Evolutionary conservation across 2,329 filamentous ascomycete genomes (phyloP).

Genomic region (Diplodia seriata): DNA sequence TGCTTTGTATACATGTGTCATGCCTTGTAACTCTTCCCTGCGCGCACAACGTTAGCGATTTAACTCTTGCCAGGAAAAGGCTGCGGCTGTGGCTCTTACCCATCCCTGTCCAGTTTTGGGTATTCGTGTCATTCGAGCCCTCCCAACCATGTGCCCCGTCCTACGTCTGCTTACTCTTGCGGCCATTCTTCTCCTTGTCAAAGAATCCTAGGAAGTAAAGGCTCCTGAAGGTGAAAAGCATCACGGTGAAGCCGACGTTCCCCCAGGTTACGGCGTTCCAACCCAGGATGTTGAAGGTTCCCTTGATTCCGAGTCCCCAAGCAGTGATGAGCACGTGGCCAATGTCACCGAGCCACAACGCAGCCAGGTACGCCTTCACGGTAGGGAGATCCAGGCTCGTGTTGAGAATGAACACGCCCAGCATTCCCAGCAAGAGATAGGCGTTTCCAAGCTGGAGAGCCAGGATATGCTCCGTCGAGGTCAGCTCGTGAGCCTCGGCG

Average conservation of each 20-base stretch:
- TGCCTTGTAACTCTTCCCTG: background rate
- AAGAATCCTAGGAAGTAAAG: slow-evolving; percentile 67
- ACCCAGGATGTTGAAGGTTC: slow-evolving; percentile 58
- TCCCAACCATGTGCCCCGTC: background rate
- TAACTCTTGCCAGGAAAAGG: background rate
- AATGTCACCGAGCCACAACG: slow-evolving; percentile 69
- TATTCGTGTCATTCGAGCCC: background rate
- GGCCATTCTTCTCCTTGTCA: slow-evolving; percentile 47
- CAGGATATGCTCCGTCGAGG: slow-evolving; percentile 55
- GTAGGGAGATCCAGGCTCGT: slow-evolving; percentile 70
- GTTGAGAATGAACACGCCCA: slow-evolving; percentile 69
- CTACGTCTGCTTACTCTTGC: slow-evolving; percentile 16
- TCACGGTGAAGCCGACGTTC: slow-evolving; percentile 71
- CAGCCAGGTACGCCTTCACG: slow-evolving; percentile 70
- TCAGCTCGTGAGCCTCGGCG: slow-evolving; percentile 20
- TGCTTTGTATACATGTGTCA: background rate
- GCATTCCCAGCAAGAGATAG: slow-evolving; percentile 69
- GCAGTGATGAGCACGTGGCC: slow-evolving; percentile 71
- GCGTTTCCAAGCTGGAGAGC: slow-evolving; percentile 73
- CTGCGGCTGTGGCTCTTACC: background rate
- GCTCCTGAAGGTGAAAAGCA: slow-evolving; percentile 64
- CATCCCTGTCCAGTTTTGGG: background rate
- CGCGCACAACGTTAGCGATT: background rate
- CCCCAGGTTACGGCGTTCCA: slow-evolving; percentile 79
- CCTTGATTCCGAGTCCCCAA: slow-evolving; percentile 63